Evolutionary conservation across 257 asterid genomes (phyloP).

Genomic region (Nicotiana noctiflora): DNA sequence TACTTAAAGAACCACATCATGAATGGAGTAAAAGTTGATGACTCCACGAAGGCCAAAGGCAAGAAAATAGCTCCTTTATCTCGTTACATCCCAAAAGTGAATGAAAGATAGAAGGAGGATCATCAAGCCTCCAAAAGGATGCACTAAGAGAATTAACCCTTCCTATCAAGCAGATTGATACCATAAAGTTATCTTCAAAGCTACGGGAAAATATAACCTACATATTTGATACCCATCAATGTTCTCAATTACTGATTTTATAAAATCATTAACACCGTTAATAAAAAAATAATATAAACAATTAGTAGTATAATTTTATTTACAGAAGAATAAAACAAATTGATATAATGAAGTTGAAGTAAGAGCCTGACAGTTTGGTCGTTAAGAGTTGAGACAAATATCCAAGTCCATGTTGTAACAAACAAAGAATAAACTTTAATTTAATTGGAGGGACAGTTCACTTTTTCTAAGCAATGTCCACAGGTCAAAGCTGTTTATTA

Average conservation of each 20-base stretch:
- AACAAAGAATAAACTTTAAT: constrained; percentile 10
- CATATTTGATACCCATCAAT: too few relatives aligned
- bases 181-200: too few relatives aligned
- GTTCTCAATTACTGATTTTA: background rate
- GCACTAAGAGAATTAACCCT: too few relatives aligned
- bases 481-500: constrained; percentile 15
- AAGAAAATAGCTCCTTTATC: too few relatives aligned
- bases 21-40: too few relatives aligned
- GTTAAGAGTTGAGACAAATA: constrained; percentile 22
- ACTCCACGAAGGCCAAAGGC: too few relatives aligned
- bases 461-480: constrained; percentile 5
- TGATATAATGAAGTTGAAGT: background rate
- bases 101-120: too few relatives aligned
- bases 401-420: constrained; percentile 22
- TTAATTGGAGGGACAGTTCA: constrained; percentile 23
- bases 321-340: background rate
- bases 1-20: too few relatives aligned
- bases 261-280: background rate
- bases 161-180: too few relatives aligned
- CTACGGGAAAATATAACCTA: too few relatives aligned
- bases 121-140: too few relatives aligned
- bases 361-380: background rate
- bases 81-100: too few relatives aligned
- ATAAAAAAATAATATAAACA: background rate
- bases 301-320: background rate